phyloP scores from a whole-genome alignment of 2,329 filamentous ascomycete species.

The Talaromyces piceae region DNA sequence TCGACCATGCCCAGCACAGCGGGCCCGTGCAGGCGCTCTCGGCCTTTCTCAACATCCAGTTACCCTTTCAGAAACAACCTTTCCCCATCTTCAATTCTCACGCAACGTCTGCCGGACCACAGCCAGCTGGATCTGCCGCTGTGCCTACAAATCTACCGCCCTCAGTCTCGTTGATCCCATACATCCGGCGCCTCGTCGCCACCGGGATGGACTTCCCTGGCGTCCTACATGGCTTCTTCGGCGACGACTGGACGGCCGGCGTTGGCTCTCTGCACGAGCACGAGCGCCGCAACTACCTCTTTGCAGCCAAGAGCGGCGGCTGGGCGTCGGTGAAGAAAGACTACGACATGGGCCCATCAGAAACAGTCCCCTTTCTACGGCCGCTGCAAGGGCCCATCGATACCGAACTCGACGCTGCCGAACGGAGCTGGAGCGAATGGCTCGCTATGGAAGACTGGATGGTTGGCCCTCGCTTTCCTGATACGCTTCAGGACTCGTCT shows the following conservation, averaged over 20 bases:
- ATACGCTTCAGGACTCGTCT: slow-evolving; percentile 32
- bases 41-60: slow-evolving; percentile 81
- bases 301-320: slow-evolving; percentile 84
- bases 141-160: slow-evolving; percentile 30
- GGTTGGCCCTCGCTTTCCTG: slow-evolving; percentile 73
- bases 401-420: slow-evolving; percentile 73
- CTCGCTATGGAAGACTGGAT: slow-evolving; percentile 98
- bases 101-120: slow-evolving; percentile 31
- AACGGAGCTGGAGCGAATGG: slow-evolving; percentile 89
- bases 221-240: slow-evolving; percentile 92
- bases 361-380: slow-evolving; percentile 79
- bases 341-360: slow-evolving; percentile 79
- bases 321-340: slow-evolving; percentile 85
- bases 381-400: slow-evolving; percentile 71
- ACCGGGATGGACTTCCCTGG: slow-evolving; percentile 83
- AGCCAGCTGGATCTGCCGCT: slow-evolving; percentile 29
- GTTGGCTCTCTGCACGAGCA: slow-evolving; percentile 77
- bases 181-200: slow-evolving; percentile 79
- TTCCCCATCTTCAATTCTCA: slow-evolving; percentile 42
- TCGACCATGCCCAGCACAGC: slow-evolving; percentile 83
- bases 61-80: slow-evolving; percentile 69
- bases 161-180: slow-evolving; percentile 69
- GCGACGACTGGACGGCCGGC: slow-evolving; percentile 80
- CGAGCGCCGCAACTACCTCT: slow-evolving; percentile 89
- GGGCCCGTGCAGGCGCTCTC: slow-evolving; percentile 78